These are phyloP conservation scores for Cercospora nicotianae DNA, from an alignment of 2,329 filamentous ascomycete species.

Conservation along the genomic window DNA sequence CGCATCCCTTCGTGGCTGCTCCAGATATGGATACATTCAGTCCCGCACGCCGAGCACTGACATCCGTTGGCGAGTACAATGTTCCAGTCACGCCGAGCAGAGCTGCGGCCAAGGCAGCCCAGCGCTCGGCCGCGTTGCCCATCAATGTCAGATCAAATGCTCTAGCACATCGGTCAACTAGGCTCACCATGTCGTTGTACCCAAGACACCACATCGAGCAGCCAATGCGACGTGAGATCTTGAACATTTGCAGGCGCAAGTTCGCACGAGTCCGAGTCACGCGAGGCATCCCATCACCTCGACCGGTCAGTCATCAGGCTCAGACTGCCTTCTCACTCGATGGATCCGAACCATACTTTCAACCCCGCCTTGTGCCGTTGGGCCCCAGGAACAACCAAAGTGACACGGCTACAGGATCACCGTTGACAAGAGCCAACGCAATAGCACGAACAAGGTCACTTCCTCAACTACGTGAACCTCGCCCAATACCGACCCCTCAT, in stretches of 20 bases:
- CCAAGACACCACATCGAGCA: not conserved
- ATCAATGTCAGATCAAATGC: not conserved
- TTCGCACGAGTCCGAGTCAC: conserved; percentile 10
- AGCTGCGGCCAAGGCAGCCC: conserved; percentile 20
- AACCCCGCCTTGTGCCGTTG: not conserved
- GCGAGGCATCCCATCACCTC: conserved; percentile 4
- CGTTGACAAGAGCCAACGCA: not conserved
- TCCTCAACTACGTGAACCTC: not conserved
- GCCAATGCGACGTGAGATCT: not conserved
- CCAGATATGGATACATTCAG: conserved; percentile 12
- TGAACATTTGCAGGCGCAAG: conserved; percentile 21
- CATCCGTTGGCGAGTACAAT: conserved; percentile 26
- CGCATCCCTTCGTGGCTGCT: conserved; percentile 32
- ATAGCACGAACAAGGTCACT: not conserved
- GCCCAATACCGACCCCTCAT: not conserved
- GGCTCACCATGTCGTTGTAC: not conserved
- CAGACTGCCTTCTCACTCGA: conserved; percentile 10
- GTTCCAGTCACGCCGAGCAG: conserved; percentile 29
- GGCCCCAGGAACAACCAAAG: not conserved
- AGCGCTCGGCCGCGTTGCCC: conserved; percentile 26
- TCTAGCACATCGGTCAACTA: not conserved
- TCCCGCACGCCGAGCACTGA: conserved; percentile 27
- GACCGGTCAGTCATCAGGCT: not conserved
- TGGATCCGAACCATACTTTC: conserved; percentile 9
- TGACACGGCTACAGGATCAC: not conserved